These are phyloP conservation scores for Musa acuminata DNA, from an alignment of 176 grass and related monocot genomes.

Conservation along the genomic window DNA sequence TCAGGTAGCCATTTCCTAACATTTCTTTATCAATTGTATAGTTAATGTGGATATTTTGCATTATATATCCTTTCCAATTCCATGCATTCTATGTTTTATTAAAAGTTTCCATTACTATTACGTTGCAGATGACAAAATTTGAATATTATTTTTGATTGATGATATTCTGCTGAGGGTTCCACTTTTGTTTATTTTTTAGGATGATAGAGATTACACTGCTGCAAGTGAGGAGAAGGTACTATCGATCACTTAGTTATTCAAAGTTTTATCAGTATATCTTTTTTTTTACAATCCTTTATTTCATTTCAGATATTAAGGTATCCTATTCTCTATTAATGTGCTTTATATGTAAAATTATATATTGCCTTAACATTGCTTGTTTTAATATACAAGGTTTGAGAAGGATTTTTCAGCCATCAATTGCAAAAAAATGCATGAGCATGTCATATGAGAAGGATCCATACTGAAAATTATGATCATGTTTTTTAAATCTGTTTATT, in stretches of 20 bases:
- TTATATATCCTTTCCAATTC: no score
- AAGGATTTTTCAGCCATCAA: neutral
- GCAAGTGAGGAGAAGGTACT: conserved; percentile 63
- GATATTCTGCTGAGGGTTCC: neutral
- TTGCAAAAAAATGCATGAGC: neutral
- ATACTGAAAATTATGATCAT: no score
- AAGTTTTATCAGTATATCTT: conserved; percentile 1
- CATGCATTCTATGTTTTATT: no score
- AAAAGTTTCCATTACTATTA: neutral
- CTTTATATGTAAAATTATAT: neutral
- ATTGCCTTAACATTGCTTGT: neutral
- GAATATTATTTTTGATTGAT: conserved; percentile 5
- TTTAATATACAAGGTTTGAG: neutral
- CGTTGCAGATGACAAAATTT: neutral
- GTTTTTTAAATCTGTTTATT: neutral
- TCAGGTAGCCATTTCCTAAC: no score
- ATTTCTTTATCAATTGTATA: no score
- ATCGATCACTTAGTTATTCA: conserved; percentile 12
- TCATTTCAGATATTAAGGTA: neutral
- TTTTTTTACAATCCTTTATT: neutral
- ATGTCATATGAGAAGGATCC: no score
- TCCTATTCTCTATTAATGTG: neutral
- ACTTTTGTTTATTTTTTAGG: conserved; percentile 56
- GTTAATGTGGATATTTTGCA: no score
- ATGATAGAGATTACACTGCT: conserved; percentile 58